These are phyloP conservation scores for Debaryomyces robertsiae DNA, from an alignment of 1,139 yeast species.

Conservation along the genomic window DNA sequence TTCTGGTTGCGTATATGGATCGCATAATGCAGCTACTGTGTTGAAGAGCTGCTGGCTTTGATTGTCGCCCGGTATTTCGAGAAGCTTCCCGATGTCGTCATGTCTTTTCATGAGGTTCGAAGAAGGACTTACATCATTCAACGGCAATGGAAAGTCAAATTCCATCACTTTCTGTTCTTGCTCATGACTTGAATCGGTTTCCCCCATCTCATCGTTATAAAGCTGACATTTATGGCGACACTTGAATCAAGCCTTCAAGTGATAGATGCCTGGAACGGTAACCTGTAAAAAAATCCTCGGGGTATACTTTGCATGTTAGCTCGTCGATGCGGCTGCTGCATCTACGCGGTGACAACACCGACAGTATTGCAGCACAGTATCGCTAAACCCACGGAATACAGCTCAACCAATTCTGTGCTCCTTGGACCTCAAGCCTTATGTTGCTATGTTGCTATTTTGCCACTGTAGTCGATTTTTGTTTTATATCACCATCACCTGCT, in stretches of 20 bases:
- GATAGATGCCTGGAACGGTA: neutral
- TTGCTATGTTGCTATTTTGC: too few relatives aligned
- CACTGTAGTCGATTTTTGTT: too few relatives aligned
- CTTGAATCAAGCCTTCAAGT: too few relatives aligned
- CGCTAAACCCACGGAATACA: too few relatives aligned
- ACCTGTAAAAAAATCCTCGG: conserved; percentile 6
- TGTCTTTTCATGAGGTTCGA: conserved; percentile 26
- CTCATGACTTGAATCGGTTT: conserved; percentile 23
- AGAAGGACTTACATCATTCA: conserved; percentile 16
- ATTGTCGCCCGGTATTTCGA: conserved; percentile 24
- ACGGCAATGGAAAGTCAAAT: conserved; percentile 29
- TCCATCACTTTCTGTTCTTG: conserved; percentile 26
- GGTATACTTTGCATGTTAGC: conserved; percentile 1
- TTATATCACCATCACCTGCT: too few relatives aligned
- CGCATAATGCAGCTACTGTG: conserved; percentile 52
- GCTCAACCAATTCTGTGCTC: too few relatives aligned
- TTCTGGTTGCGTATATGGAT: conserved; percentile 69
- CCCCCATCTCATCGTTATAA: conserved; percentile 27
- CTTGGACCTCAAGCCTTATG: too few relatives aligned
- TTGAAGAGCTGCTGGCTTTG: conserved; percentile 24
- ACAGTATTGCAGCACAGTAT: too few relatives aligned
- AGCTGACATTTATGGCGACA: neutral
- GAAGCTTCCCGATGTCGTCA: conserved; percentile 20
- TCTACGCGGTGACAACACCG: too few relatives aligned
- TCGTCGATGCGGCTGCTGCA: too few relatives aligned